Evolutionary conservation across 2,329 filamentous ascomycete genomes (phyloP).

Genomic region (Hirsutella rhossiliensis): DNA sequence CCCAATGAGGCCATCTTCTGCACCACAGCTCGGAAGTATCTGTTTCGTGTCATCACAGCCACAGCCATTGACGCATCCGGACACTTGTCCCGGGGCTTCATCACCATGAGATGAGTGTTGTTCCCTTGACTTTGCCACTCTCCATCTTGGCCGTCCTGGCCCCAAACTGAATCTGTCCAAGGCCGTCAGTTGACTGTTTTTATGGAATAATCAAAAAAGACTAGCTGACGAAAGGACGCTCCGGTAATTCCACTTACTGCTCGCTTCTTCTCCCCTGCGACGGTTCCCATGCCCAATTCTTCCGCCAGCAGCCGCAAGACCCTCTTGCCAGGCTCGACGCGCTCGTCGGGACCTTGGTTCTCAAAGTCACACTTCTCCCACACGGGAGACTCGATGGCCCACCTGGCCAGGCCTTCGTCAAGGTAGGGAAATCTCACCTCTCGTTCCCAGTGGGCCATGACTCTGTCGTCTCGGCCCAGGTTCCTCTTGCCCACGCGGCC

Average conservation of each 20-base stretch:
- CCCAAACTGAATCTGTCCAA: conserved; percentile 62
- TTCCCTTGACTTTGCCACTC: conserved; percentile 55
- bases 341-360: conserved; percentile 20
- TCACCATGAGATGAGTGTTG: conserved; percentile 40
- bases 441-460: conserved; percentile 78
- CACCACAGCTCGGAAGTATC: conserved; percentile 59
- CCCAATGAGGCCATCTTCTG: conserved; percentile 7
- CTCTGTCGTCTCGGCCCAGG: conserved; percentile 82
- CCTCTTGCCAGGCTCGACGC: conserved; percentile 68
- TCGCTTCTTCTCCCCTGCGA: conserved; percentile 74
- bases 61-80: conserved; percentile 1
- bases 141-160: conserved; percentile 78
- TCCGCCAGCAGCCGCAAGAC: conserved; percentile 66
- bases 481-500: conserved; percentile 84
- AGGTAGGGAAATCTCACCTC: conserved; percentile 87
- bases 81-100: not conserved
- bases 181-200: not conserved
- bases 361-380: conserved; percentile 85
- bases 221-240: not conserved
- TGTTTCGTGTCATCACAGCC: conserved; percentile 59
- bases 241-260: conserved; percentile 7
- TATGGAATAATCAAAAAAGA: not conserved
- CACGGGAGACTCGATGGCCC: conserved; percentile 62
- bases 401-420: conserved; percentile 75
- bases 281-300: conserved; percentile 56